phyloP scores from a whole-genome alignment of 306 rosid genomes.

The Trifolium subterraneum region DNA sequence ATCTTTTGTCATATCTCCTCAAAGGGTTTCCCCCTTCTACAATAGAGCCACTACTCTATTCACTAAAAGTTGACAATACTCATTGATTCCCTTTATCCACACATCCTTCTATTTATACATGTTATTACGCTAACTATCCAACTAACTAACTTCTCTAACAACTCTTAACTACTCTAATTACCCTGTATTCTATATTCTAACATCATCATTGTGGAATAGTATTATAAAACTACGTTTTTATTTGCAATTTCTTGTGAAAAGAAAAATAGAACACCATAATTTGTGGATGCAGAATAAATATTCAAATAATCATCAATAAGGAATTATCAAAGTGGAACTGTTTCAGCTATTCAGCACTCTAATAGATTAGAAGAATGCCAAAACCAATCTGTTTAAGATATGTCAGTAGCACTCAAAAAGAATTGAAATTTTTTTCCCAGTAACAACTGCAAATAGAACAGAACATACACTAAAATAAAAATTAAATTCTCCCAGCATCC shows the following conservation, averaged over 20 bases:
- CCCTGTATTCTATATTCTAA: too few relatives aligned
- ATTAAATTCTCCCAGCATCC: conserved; percentile 19
- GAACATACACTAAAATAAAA: not conserved
- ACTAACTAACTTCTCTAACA: too few relatives aligned
- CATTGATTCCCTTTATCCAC: too few relatives aligned
- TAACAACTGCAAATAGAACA: conserved; percentile 2
- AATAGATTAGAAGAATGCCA: conserved; percentile 16
- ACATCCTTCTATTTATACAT: too few relatives aligned
- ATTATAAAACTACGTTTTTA: not conserved
- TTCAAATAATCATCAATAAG: not conserved
- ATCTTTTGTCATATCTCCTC: too few relatives aligned
- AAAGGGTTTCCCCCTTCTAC: too few relatives aligned
- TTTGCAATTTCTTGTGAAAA: not conserved
- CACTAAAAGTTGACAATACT: too few relatives aligned
- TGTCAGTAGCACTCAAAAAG: conserved; percentile 11
- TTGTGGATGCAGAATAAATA: conserved; percentile 6
- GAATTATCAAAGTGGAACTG: conserved; percentile 1
- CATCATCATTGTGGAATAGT: not conserved
- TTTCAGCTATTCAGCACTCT: not conserved
- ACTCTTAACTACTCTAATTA: too few relatives aligned
- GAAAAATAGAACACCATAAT: not conserved
- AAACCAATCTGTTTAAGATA: conserved; percentile 26
- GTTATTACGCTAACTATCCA: too few relatives aligned
- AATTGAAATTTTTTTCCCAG: conserved; percentile 2
- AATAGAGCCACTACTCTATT: too few relatives aligned